Evolutionary conservation across 352 stramenopile genomes (phyloP), one percentile per base, ranked within the genome.

Genomic region (Pythium inflatum): DNA sequence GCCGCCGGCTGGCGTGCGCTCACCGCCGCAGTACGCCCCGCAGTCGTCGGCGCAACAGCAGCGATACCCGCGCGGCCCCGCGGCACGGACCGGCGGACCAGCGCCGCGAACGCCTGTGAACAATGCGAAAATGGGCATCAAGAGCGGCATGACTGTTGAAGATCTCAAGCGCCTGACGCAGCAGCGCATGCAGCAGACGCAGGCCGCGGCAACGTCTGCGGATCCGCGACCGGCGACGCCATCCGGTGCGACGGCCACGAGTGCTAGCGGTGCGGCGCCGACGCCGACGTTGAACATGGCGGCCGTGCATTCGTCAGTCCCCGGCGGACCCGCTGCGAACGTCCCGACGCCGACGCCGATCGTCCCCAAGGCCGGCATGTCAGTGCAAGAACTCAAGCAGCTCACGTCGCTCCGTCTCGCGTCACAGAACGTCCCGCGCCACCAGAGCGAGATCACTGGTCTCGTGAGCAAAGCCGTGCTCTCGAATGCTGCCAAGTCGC

Each of bases 101-200:
- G 30, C 65, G 24, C 68, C 65, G 1, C 76, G 77, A 22, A 89
- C 85, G 53, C 51, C 75, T 50, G 67, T 77, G 62, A 83, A 83
- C 48, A 92, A 91, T 27, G 28, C 56, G 30, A 93, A 92, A 61
- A 92, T 93, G 83, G 87, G 87, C 34, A 95, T 95, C 67, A 95
- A 95, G 75, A 95, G 87, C 76, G 87, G 87, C 62, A 95, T 95
- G 87, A 95, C 87, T 6, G 87, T 95, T 53, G 87, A 95, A 75
- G 87, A 95, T 64, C 72, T 95, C 49, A 95, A 95, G 73, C 81
- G 87, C 14, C 74, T 95, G 30, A 95, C 87, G 48, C 87, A 95
- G 74, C 89, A 95, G 66, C 78, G 87, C 34, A 95, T 95, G 79
- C 87, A 94, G 65, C 83, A 92, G 50, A 69, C 45, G n/a, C 50